Percentiles rank a stretch among this genome's conserved stretches.
phyloP scores from a whole-genome alignment of 495 filamentous ascomycete genomes.

The Annulohypoxylon bovei region DNA sequence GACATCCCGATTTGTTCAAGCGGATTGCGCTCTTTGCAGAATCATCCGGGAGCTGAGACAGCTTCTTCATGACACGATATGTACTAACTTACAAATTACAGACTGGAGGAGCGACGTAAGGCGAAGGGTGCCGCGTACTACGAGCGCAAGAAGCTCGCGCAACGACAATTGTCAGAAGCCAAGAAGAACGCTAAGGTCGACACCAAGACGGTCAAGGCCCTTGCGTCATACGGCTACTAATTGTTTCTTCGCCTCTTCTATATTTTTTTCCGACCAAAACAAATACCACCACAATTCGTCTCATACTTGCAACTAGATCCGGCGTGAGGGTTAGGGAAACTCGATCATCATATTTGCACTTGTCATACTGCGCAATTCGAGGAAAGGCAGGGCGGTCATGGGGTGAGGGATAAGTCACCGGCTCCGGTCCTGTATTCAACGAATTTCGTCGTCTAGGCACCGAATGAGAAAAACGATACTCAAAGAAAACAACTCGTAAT shows the following conservation, averaged over 20 bases:
- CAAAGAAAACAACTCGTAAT: constrained; percentile 18
- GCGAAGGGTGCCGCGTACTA: constrained; percentile 99
- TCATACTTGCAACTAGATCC: constrained; percentile 49
- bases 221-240: constrained; percentile 67
- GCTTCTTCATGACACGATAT: background rate
- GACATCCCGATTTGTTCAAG: background rate
- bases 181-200: constrained; percentile 91
- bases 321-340: constrained; percentile 50
- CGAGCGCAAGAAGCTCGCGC: constrained; percentile 96
- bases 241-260: constrained; percentile 40
- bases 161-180: constrained; percentile 87
- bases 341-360: constrained; percentile 48
- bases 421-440: constrained; percentile 48
- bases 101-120: constrained; percentile 98
- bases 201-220: constrained; percentile 66
- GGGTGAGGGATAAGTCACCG: constrained; percentile 43
- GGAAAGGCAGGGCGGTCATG: constrained; percentile 45
- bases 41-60: background rate
- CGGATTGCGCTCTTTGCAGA: background rate
- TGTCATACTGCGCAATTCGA: constrained; percentile 46
- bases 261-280: constrained; percentile 45
- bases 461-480: constrained; percentile 49
- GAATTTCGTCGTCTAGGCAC: constrained; percentile 49
- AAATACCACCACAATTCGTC: constrained; percentile 43
- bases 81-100: constrained; percentile 60